These are phyloP conservation scores for Naematelia encephala DNA, from an alignment of 768 basidiomycete genomes.

Conservation along the genomic window DNA sequence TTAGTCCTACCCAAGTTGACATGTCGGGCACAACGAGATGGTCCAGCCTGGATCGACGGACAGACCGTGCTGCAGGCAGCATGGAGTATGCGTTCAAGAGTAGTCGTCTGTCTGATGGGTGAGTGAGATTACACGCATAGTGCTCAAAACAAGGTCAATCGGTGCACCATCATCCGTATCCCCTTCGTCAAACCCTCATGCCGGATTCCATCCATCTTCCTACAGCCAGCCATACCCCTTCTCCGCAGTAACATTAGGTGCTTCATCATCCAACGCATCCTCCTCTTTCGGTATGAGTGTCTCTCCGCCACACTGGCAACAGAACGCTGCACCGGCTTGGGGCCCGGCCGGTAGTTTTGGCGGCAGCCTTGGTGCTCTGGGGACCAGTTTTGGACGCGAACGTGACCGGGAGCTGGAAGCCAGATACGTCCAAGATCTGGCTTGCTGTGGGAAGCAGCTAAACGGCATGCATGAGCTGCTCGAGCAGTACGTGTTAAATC, in stretches of 20 bases:
- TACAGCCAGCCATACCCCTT: background rate
- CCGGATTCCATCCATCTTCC: conserved; percentile 6
- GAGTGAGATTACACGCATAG: background rate
- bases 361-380: conserved; percentile 31
- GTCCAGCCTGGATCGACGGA: background rate
- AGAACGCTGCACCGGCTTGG: background rate
- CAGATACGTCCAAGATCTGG: conserved; percentile 45
- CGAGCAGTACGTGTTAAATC: conserved; percentile 43
- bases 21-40: background rate
- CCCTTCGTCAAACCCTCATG: conserved; percentile 4
- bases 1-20: background rate
- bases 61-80: background rate
- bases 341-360: conserved; percentile 24
- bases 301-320: conserved; percentile 7
- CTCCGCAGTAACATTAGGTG: background rate
- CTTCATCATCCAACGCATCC: conserved; percentile 4
- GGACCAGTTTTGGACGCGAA: conserved; percentile 28
- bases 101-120: background rate
- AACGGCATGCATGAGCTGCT: conserved; percentile 49
- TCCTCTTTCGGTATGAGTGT: conserved; percentile 8
- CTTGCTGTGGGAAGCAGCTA: conserved; percentile 46
- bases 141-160: background rate
- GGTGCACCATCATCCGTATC: background rate
- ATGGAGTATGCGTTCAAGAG: background rate
- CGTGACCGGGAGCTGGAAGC: conserved; percentile 47